A percentile compares a stretch with the other conserved stretches of the same genome.
These are phyloP conservation scores for Dissophora globulifera DNA, from an alignment of 192 early-diverging fungal species.

Conservation along the genomic window DNA sequence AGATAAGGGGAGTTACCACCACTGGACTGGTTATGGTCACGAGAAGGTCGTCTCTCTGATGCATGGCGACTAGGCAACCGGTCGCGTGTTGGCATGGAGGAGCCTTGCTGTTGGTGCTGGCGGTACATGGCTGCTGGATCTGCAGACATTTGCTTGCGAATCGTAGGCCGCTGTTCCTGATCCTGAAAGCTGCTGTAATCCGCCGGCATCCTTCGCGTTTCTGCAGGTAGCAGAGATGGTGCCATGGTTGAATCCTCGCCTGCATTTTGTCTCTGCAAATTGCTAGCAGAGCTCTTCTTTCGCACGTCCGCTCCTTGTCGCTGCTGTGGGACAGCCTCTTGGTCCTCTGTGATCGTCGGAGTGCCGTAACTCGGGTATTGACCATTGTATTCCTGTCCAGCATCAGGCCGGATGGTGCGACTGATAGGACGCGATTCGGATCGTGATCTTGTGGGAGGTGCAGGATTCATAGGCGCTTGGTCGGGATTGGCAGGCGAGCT, in stretches of 20 bases:
- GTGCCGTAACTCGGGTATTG: slow-evolving; percentile 8
- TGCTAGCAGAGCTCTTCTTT: slow-evolving; percentile 28
- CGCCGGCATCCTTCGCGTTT: background rate
- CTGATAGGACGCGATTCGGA: slow-evolving; percentile 31
- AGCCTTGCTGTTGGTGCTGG: slow-evolving; percentile 31
- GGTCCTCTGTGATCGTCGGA: slow-evolving; percentile 34
- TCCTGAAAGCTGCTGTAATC: background rate
- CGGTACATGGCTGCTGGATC: slow-evolving; percentile 42
- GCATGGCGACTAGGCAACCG: slow-evolving; percentile 25
- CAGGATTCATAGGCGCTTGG: background rate
- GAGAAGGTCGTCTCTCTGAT: slow-evolving; percentile 32
- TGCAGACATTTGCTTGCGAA: slow-evolving; percentile 38
- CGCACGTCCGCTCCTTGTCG: background rate
- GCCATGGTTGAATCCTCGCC: slow-evolving; percentile 7
- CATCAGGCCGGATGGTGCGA: slow-evolving; percentile 5
- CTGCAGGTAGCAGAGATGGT: slow-evolving; percentile 23
- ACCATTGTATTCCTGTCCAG: background rate
- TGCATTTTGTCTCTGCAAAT: slow-evolving; percentile 1
- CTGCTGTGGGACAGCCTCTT: slow-evolving; percentile 1
- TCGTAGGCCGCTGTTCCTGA: background rate
- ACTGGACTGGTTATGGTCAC: slow-evolving; percentile 9
- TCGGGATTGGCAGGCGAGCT: slow-evolving; percentile 4
- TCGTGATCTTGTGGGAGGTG: slow-evolving; percentile 20
- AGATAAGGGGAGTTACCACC: background rate
- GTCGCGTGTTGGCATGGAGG: background rate